Evolutionary conservation across 768 basidiomycete genomes (phyloP).

Genomic region (Macrocybe gigantea): DNA sequence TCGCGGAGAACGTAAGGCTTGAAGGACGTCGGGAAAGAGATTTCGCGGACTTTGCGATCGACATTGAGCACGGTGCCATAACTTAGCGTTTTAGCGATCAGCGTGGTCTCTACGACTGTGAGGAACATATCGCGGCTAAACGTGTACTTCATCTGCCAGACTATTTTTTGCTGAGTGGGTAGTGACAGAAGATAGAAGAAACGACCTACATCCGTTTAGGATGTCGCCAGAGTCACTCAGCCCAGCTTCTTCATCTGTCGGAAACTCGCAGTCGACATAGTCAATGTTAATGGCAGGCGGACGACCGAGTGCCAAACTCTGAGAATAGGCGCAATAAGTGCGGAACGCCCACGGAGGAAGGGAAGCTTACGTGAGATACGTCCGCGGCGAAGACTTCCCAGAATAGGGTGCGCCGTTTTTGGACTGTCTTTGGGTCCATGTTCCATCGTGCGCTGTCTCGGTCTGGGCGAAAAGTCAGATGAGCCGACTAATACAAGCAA

Average conservation of each 20-base stretch:
- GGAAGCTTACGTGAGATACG: slow-evolving; percentile 24
- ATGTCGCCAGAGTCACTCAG: slow-evolving; percentile 36
- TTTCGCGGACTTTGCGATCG: slow-evolving; percentile 43
- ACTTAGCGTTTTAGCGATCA: slow-evolving; percentile 40
- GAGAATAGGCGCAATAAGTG: not conserved
- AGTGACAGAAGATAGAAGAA: not conserved
- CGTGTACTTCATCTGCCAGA: slow-evolving; percentile 52
- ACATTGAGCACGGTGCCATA: slow-evolving; percentile 45
- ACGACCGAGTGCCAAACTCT: slow-evolving; percentile 55
- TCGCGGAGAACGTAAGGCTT: slow-evolving; percentile 38
- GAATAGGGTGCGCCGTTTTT: slow-evolving; percentile 28
- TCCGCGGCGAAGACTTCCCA: slow-evolving; percentile 36
- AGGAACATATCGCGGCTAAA: slow-evolving; percentile 47
- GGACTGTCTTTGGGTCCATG: slow-evolving; percentile 30
- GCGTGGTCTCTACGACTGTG: slow-evolving; percentile 39
- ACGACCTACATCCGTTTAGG: slow-evolving; percentile 43
- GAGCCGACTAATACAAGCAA: not conserved
- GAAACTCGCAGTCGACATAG: slow-evolving; percentile 59
- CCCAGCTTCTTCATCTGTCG: slow-evolving; percentile 46
- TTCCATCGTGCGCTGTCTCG: slow-evolving; percentile 36
- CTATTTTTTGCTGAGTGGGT: slow-evolving; percentile 19
- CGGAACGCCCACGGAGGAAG: not conserved
- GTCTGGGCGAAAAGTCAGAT: slow-evolving; percentile 16
- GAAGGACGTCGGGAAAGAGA: slow-evolving; percentile 38
- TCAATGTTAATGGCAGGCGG: slow-evolving; percentile 54